Evolutionary conservation across 257 asterid genomes (phyloP).

Genomic region (Marsdenia floribunda): DNA sequence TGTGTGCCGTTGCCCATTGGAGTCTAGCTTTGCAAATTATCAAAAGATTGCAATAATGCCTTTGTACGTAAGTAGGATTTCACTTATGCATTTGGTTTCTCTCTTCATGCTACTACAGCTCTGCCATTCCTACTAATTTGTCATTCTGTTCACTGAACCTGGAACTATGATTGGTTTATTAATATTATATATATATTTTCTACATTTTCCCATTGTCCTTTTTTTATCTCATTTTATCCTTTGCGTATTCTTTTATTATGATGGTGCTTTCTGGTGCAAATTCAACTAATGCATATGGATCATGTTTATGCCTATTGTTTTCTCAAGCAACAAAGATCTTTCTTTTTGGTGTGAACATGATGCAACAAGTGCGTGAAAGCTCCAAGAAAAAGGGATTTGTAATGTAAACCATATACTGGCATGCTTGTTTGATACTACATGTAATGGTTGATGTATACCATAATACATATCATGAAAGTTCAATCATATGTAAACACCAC

Average conservation of each 20-base stretch:
- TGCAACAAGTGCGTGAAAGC: no score
- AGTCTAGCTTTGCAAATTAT: no score
- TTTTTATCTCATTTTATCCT: no score
- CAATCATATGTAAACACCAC: constrained; percentile 1
- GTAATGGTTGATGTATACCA: neutral
- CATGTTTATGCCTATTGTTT: no score
- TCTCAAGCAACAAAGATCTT: no score
- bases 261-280: no score
- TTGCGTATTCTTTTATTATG: no score
- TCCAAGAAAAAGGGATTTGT: no score
- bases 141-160: neutral
- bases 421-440: neutral
- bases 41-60: no score
- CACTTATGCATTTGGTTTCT: neutral
- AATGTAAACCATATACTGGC: neutral
- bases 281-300: no score
- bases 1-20: no score
- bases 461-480: neutral
- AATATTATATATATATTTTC: neutral
- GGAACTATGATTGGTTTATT: neutral
- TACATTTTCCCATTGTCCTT: neutral
- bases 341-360: neutral
- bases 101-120: neutral
- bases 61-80: no score
- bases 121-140: neutral